phyloP scores from a whole-genome alignment of 2,329 filamentous ascomycete genomes.

The Dactylonectria macrodidyma region DNA sequence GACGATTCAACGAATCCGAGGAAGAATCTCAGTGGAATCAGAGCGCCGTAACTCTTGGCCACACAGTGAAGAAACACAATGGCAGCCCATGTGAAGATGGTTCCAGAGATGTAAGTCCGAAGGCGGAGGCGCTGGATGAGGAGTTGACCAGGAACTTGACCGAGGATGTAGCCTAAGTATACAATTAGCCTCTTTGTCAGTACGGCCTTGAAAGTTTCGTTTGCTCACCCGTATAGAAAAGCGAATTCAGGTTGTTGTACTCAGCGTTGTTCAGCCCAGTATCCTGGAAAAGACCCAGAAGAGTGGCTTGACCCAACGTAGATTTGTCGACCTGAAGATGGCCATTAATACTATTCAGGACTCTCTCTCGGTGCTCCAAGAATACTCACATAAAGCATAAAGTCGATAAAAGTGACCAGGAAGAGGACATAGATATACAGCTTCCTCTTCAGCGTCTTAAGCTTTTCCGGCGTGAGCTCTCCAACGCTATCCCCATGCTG shows the following conservation, averaged over 20 bases:
- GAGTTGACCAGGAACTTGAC: slow-evolving; percentile 26
- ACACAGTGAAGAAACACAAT: slow-evolving; percentile 30
- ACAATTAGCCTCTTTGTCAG: neutral
- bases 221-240: slow-evolving; percentile 25
- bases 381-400: slow-evolving; percentile 10
- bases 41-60: slow-evolving; percentile 28
- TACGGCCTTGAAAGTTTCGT: no score
- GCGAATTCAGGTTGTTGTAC: slow-evolving; percentile 31
- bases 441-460: slow-evolving; percentile 10
- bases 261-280: slow-evolving; percentile 25
- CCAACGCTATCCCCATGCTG: slow-evolving; percentile 15
- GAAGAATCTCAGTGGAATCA: slow-evolving; percentile 32
- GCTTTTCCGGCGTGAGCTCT: slow-evolving; percentile 15
- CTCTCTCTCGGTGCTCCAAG: neutral
- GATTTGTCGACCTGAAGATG: slow-evolving; percentile 25
- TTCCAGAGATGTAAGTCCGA: slow-evolving; percentile 26
- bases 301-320: slow-evolving; percentile 23
- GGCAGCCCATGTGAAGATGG: slow-evolving; percentile 28
- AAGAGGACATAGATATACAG: slow-evolving; percentile 6
- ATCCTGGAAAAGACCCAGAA: slow-evolving; percentile 28
- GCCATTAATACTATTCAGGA: neutral
- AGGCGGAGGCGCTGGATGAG: slow-evolving; percentile 30
- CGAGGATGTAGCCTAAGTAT: slow-evolving; percentile 27
- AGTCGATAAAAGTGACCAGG: slow-evolving; percentile 10
- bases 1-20: slow-evolving; percentile 29